Conservation (phyloP, 2,329 filamentous ascomycete genomes). For the Trichothecium sympodiale region DNA sequence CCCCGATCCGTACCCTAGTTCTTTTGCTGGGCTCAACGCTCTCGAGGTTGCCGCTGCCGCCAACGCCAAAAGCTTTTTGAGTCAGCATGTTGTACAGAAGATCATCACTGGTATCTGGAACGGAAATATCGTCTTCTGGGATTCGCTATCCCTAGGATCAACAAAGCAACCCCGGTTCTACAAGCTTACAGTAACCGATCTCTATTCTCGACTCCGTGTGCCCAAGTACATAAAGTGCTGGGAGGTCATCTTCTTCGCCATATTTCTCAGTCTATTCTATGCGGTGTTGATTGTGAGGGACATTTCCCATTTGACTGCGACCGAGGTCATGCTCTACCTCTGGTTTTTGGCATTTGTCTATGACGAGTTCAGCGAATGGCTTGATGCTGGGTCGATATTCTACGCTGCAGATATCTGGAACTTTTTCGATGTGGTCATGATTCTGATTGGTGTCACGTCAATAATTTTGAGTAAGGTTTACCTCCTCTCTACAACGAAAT, state of each 20-base stretch:
- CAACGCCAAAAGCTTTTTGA: conserved; percentile 74
- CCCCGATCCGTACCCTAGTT: conserved; percentile 49
- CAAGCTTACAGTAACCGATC: conserved; percentile 54
- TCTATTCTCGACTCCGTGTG: conserved; percentile 64
- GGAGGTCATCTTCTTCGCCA: conserved; percentile 69
- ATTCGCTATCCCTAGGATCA: conserved; percentile 60
- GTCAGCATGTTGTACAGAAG: conserved; percentile 69
- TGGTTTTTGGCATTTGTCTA: conserved; percentile 85
- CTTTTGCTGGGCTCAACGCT: conserved; percentile 72
- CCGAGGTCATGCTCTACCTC: conserved; percentile 67
- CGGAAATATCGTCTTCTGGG: conserved; percentile 82
- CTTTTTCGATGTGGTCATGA: conserved; percentile 62
- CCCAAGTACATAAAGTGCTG: conserved; percentile 78
- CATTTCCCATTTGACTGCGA: conserved; percentile 49
- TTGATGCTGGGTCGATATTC: conserved; percentile 77
- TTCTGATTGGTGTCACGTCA: conserved; percentile 61
- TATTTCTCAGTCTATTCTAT: conserved; percentile 74
- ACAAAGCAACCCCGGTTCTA: conserved; percentile 70
- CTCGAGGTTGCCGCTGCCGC: conserved; percentile 77
- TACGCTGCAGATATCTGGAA: conserved; percentile 80
- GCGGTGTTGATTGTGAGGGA: conserved; percentile 69
- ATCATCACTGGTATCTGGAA: conserved; percentile 79
- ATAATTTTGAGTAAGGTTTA: conserved; percentile 53
- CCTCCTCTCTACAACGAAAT: conserved; percentile 5
- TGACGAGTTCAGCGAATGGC: conserved; percentile 75